These are phyloP conservation scores for Salix arbutifolia DNA, from an alignment of 345 rosid species.

Conservation along the genomic window DNA sequence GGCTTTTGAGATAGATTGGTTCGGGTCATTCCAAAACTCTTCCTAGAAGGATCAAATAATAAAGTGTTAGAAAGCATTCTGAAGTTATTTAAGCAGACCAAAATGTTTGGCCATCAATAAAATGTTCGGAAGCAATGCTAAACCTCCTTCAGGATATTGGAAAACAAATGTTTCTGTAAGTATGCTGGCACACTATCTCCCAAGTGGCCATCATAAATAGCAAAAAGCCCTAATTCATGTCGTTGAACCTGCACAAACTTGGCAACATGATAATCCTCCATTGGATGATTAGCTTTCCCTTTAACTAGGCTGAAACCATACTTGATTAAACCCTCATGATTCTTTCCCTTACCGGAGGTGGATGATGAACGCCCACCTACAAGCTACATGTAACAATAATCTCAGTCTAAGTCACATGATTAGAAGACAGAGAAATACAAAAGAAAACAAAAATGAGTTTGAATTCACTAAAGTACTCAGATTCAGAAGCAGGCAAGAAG, in stretches of 20 bases:
- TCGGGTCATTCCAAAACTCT: constrained; percentile 61
- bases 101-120: constrained; percentile 8
- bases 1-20: constrained; percentile 54
- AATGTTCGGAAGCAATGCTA: constrained; percentile 10
- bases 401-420: neutral
- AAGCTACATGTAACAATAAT: constrained; percentile 30
- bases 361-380: constrained; percentile 53
- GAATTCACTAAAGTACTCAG: neutral
- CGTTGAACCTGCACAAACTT: constrained; percentile 45
- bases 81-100: neutral
- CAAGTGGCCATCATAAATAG: constrained; percentile 74
- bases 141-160: constrained; percentile 65
- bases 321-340: constrained; percentile 41
- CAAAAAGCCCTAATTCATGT: constrained; percentile 65
- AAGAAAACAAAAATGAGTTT: neutral
- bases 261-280: constrained; percentile 82
- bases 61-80: constrained; percentile 15
- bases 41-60: constrained; percentile 32
- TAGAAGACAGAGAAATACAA: neutral
- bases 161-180: constrained; percentile 62
- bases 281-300: constrained; percentile 65
- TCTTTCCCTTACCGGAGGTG: constrained; percentile 57
- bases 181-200: constrained; percentile 62
- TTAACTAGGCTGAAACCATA: constrained; percentile 61
- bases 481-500: neutral